Conservation (phyloP, 805 yeast species). For the Monosporozyma solicola region DNA sequence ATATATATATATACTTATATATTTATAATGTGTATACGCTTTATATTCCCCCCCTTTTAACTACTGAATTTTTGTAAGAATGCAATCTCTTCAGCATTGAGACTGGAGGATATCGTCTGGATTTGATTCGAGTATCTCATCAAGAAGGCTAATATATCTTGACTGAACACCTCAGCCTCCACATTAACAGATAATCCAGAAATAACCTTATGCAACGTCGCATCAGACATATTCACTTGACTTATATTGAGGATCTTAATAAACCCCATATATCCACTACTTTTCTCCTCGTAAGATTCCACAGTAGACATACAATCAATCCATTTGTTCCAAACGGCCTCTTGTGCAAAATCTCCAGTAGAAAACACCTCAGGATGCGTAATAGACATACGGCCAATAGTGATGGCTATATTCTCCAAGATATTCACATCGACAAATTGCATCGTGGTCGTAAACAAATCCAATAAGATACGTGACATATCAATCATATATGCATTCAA, state of each 20-base stretch:
- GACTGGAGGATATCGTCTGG: conserved; percentile 10
- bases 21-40: too few species aligned
- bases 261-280: conserved; percentile 79
- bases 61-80: conserved; percentile 22
- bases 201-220: conserved; percentile 20
- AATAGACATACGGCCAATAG: conserved; percentile 78
- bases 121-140: conserved; percentile 17
- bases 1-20: background rate
- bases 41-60: background rate
- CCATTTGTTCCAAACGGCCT: conserved; percentile 53
- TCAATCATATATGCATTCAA: conserved; percentile 25
- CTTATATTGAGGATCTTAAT: conserved; percentile 44
- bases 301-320: conserved; percentile 55
- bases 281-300: conserved; percentile 81
- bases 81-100: conserved; percentile 17
- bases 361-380: conserved; percentile 50
- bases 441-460: conserved; percentile 21
- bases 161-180: conserved; percentile 22
- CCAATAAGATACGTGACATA: conserved; percentile 21
- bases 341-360: conserved; percentile 32
- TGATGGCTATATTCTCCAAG: conserved; percentile 79
- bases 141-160: conserved; percentile 23
- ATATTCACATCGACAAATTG: conserved; percentile 37
- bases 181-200: conserved; percentile 24
- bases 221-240: conserved; percentile 13